phyloP scores from a whole-genome alignment of 345 rosid genomes.

The Gossypium rotundifolium region DNA sequence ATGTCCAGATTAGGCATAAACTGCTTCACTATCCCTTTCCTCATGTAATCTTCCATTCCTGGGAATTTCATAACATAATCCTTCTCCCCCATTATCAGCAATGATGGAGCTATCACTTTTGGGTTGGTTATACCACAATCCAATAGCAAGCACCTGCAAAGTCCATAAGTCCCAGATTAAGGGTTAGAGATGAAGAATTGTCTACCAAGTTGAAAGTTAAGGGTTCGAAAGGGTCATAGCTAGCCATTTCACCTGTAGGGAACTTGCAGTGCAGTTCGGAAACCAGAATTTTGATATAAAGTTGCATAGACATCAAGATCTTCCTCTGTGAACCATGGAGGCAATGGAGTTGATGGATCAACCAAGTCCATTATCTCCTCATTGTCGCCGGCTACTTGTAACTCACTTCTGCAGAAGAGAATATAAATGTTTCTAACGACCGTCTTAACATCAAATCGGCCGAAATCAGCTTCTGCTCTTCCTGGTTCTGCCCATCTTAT shows the following conservation, averaged over 20 bases:
- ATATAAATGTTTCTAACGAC: constrained; percentile 42
- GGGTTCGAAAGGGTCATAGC: too few relatives aligned
- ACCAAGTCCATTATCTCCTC: constrained; percentile 52
- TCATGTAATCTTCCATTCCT: background rate
- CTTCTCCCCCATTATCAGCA: constrained; percentile 14
- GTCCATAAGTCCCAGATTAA: too few relatives aligned
- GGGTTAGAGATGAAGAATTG: too few relatives aligned
- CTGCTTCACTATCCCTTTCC: constrained; percentile 8
- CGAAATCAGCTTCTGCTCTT: constrained; percentile 50
- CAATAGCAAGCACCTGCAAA: background rate
- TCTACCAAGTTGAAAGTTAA: too few relatives aligned
- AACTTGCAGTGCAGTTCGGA: constrained; percentile 32
- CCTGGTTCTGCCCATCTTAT: constrained; percentile 36
- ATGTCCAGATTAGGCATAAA: constrained; percentile 15
- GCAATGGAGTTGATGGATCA: constrained; percentile 39
- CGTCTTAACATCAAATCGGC: constrained; percentile 38
- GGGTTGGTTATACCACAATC: constrained; percentile 4
- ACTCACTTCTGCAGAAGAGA: constrained; percentile 34
- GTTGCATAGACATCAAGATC: constrained; percentile 41
- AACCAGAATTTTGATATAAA: constrained; percentile 42
- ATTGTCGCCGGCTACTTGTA: constrained; percentile 28
- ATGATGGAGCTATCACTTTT: constrained; percentile 6
- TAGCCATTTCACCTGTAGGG: constrained; percentile 23
- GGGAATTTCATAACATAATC: constrained; percentile 1
- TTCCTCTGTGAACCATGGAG: constrained; percentile 43